Conservation (phyloP, 1,284 basidiomycete genomes). For the Agroathelia rolfsii region DNA sequence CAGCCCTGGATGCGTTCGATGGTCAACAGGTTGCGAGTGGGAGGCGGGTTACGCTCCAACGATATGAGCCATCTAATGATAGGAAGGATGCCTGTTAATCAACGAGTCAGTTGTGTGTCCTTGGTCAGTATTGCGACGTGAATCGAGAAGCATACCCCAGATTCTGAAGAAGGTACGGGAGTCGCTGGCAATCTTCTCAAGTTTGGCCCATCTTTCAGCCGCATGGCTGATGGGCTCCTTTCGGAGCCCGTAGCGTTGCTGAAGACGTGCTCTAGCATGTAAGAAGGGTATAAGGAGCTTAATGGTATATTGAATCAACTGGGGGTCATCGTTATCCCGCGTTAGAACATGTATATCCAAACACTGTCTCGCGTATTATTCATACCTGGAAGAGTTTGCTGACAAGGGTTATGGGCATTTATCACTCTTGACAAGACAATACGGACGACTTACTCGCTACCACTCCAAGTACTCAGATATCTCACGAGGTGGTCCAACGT, state of each 20-base stretch:
- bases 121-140: constrained; percentile 2
- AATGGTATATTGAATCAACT: constrained; percentile 63
- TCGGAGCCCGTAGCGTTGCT: constrained; percentile 49
- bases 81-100: constrained; percentile 51
- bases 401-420: constrained; percentile 9
- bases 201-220: constrained; percentile 43
- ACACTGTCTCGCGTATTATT: constrained; percentile 3
- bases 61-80: constrained; percentile 72
- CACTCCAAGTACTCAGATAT: constrained; percentile 71
- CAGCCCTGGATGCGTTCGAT: constrained; percentile 78
- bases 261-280: constrained; percentile 54
- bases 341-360: background rate
- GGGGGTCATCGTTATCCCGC: constrained; percentile 3
- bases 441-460: constrained; percentile 59
- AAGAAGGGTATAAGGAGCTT: constrained; percentile 62
- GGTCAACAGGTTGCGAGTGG: constrained; percentile 57
- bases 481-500: constrained; percentile 61
- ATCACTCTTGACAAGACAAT: too few relatives aligned
- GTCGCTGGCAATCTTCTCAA: constrained; percentile 49
- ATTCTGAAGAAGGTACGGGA: constrained; percentile 65
- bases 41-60: constrained; percentile 57
- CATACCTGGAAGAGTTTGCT: constrained; percentile 72
- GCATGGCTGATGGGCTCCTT: constrained; percentile 37
- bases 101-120: constrained; percentile 2
- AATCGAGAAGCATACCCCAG: constrained; percentile 45